Evolutionary conservation across 352 stramenopile species (phyloP), one percentile per base, ranked within the genome.

Genomic region (Paralagenidium karlingii): DNA sequence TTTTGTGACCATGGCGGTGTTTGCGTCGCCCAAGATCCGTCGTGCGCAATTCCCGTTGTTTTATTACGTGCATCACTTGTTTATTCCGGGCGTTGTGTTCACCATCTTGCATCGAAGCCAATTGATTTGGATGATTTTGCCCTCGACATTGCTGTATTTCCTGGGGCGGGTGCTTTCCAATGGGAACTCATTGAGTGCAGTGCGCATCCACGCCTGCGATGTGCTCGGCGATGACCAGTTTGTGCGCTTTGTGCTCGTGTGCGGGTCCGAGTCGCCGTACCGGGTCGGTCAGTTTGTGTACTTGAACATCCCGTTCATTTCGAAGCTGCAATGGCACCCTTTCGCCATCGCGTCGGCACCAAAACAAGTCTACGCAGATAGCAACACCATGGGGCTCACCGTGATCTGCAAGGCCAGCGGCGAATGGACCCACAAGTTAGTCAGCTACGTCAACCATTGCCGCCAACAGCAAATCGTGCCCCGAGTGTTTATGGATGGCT

Each of bases 321-420:
- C 62, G 15, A 70, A 63, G 49, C 43, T 62, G 3, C 58, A 78
- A 45, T 78, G 61, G 64, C 64, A 78, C 31, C 44, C 61, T 11
- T 68, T 78, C 45, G 71, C 58, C 10, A 53, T 78, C 20, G 52
- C 47, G 5, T 71, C 60, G 9, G 68, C 63, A n/a, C 63, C 63
- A 3, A 33, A 30, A 1, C n/a, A n/a, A n/a, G n/a, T n/a, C n/a
- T n/a, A n/a, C n/a, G n/a, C n/a, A n/a, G n/a, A n/a, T n/a, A 24
- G 37, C 0, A 55, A 28, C 24, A 18, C 49, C 11, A 42, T 24
- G 19, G 47, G 46, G 0, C 36, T 78, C 15, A 78, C 60, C 4
- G 36, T 74, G 13, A 22, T 77, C n/a, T 31, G 62, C 24, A 79
- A 79, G 29, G 52, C 57, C 0, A 40, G 74, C 0, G 68, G 68